Percentiles rank a stretch among this genome's conserved stretches.
phyloP scores from a whole-genome alignment of 2,329 filamentous ascomycete genomes.

The Colletotrichum sp. region DNA sequence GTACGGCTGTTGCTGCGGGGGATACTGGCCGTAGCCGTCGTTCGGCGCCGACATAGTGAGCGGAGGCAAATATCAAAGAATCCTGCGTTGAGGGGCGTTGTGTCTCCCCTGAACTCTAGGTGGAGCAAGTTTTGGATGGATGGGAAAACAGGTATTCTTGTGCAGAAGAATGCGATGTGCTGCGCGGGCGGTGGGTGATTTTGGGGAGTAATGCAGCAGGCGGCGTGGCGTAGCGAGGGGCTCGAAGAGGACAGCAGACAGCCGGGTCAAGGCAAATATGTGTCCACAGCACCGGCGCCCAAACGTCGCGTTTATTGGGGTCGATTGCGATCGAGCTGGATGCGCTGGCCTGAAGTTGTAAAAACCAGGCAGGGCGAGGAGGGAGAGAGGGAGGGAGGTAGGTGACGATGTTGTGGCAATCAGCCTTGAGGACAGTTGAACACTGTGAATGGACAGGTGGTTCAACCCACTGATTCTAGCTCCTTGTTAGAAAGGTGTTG shows the following conservation, averaged over 20 bases:
- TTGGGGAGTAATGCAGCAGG: neutral
- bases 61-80: neutral
- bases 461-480: slow-evolving; percentile 9
- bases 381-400: neutral
- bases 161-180: neutral
- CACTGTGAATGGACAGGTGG: slow-evolving; percentile 10
- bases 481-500: neutral
- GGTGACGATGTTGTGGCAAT: neutral
- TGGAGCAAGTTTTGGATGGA: slow-evolving; percentile 16
- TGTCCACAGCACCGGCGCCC: slow-evolving; percentile 15
- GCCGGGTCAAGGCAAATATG: slow-evolving; percentile 10
- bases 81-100: neutral
- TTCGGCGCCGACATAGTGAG: slow-evolving; percentile 61
- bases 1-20: slow-evolving; percentile 47
- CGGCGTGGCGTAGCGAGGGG: slow-evolving; percentile 18
- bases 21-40: slow-evolving; percentile 60
- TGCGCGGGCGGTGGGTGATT: neutral
- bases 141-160: slow-evolving; percentile 15
- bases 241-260: neutral
- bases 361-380: neutral
- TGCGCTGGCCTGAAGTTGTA: neutral
- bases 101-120: neutral
- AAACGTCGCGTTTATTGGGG: neutral
- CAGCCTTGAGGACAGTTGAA: neutral
- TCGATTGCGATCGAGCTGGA: neutral